phyloP scores from a whole-genome alignment of 2,329 filamentous ascomycete genomes.

The Emericellopsis cladophorae region DNA sequence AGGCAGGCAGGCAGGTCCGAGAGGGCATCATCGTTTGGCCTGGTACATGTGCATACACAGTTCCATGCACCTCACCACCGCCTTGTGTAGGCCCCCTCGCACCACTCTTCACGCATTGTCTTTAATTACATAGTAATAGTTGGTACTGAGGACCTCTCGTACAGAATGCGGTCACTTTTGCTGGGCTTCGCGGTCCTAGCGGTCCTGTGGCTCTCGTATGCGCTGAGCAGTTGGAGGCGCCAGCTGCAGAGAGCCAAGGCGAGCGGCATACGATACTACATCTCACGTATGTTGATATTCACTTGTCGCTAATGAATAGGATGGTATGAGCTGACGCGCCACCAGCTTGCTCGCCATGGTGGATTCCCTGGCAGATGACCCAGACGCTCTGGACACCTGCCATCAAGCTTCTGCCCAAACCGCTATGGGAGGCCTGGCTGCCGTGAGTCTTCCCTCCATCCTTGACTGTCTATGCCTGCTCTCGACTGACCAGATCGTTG shows the following conservation, averaged over 20 bases:
- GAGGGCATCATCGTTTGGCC: too few species aligned
- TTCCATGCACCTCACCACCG: too few species aligned
- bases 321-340: background rate
- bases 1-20: too few species aligned
- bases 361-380: conserved; percentile 41
- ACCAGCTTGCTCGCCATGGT: conserved; percentile 35
- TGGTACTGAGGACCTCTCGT: too few species aligned
- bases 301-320: conserved; percentile 1
- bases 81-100: too few species aligned
- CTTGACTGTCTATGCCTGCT: background rate
- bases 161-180: background rate
- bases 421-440: conserved; percentile 44
- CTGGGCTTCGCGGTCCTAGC: background rate
- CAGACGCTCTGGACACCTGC: conserved; percentile 40
- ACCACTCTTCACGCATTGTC: too few species aligned
- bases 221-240: background rate
- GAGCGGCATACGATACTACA: conserved; percentile 37
- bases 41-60: too few species aligned
- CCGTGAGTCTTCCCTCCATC: conserved; percentile 29
- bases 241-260: conserved; percentile 38
- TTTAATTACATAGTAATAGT: too few species aligned
- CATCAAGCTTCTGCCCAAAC: conserved; percentile 39
- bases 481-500: background rate
- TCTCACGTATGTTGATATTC: conserved; percentile 34
- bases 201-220: background rate